A percentile compares a stretch with the other conserved stretches of the same genome.
Conservation (phyloP, 2,329 filamentous ascomycete genomes). For the Fusarium fujikuroi region DNA sequence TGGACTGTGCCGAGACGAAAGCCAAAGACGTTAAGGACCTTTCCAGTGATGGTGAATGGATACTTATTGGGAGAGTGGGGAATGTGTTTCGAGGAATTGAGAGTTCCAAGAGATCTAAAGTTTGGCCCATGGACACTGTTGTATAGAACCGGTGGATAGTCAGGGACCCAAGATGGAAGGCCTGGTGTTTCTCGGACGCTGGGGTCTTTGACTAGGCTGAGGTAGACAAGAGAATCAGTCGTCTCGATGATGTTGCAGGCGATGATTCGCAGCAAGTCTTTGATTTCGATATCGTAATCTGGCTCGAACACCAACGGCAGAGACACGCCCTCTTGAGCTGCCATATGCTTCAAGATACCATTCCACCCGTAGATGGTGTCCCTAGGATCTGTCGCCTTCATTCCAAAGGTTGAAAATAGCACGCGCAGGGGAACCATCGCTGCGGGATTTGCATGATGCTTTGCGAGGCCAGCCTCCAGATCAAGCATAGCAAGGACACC, state of each 20-base stretch:
- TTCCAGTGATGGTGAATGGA: not conserved
- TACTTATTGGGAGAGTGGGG: not conserved
- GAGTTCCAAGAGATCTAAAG: not conserved
- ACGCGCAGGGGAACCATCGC: not conserved
- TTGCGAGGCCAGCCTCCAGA: not conserved
- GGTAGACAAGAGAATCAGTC: not conserved
- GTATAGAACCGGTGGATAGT: not conserved
- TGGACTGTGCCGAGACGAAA: not conserved
- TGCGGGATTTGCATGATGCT: not conserved
- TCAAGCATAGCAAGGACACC: not conserved
- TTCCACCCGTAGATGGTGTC: not conserved
- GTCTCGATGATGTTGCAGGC: not conserved
- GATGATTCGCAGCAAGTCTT: not conserved
- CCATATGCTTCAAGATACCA: slow-evolving; percentile 9
- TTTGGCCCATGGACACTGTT: not conserved
- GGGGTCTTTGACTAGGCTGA: not conserved
- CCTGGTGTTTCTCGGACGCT: not conserved
- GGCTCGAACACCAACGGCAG: not conserved
- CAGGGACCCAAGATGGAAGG: slow-evolving; percentile 1
- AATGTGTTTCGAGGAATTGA: not conserved
- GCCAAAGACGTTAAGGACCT: rapidly evolving
- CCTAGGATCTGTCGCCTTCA: not conserved
- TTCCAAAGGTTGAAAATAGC: not conserved
- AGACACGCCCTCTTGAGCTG: not conserved
- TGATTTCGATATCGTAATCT: not conserved